Evolutionary conservation across 306 rosid species (phyloP), one percentile per base, ranked within the genome.

Genomic region (cucumber (Cucumis sativus)): DNA sequence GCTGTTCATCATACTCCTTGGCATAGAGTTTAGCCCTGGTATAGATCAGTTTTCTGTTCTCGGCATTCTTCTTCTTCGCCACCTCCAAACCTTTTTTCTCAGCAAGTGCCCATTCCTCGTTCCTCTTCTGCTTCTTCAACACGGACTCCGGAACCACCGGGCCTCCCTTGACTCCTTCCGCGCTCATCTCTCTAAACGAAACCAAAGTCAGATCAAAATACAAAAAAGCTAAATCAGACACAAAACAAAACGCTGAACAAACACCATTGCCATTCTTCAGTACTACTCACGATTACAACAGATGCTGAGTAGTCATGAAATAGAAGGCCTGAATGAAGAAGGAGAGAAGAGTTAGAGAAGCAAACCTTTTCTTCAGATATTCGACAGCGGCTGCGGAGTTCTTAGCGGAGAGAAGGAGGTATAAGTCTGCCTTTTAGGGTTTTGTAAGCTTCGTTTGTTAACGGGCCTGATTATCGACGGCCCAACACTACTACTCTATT

Each of bases 51-150:
- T 87, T 90, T 8, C 98, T 84, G 64, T 82, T 95, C 82, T 83
- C 91, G 1, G 84, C 84, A 9, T 80, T 90, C 89, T 90, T 92
- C 79, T 89, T 88, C 81, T 87, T 92, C 2, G 88, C 84, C 55
- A 86, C 87, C 43, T 84, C 92, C 10, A 79, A 52, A 14, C 77
- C 87, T 23, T 86, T 85, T 76, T 86, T 88, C 64, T 91, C 90
- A 0, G 85, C 88, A 81, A 88, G 73, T 4, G 92, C 94, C 98
- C 97, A 94, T 37, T 94, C 91, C 52, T 87, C 97, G 16, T 84
- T 91, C 60, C 96, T 90, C 87, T 89, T 92, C 40, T 60, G 77
- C 92, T 92, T 95, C 89, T 95, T 95, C 83, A 95, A 57, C 56
- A 89, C 89, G 1, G 96, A 90, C 84, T 92, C 96, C 0, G 95